Evolutionary conservation across 805 yeast genomes (phyloP), one percentile per base, ranked within the genome.

Genomic region (Yamadazyma tumulicola): DNA sequence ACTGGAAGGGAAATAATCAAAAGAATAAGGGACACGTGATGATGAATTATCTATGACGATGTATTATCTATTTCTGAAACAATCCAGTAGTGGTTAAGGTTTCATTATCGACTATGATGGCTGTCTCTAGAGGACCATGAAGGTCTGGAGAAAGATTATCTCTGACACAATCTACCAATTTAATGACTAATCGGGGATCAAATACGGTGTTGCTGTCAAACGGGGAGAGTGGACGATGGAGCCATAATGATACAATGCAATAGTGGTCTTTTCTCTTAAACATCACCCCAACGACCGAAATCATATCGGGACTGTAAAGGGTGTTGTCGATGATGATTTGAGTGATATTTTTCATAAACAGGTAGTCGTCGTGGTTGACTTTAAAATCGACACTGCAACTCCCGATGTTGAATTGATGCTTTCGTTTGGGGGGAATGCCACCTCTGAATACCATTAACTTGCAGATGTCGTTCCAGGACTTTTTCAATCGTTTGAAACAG

Each of bases 361-460:
- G 43, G 14, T 27, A 34, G 15, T 38, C 42, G 6, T 26, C 35
- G 4, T 28, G 27, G n/a, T 41, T 39, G 3, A 50, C 38, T 32
- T 45, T 43, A 12, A 51, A 40, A 18, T 48, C 51, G 10, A 53
- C 26, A 5, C 44, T 46, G 13, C 43, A 45, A 20, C 56, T 42
- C 6, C 37, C 38, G 6, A 37, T 33, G 24, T 42, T 37, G 8
- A 31, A 35, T 4, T 35, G 26, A n/a, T 42, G 30, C 17, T 43
- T 46, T 37, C 48, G 41, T 16, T 24, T 38, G 1, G 52, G 52
- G 0, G 30, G 17, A 5, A 43, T 16, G 1, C 48, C 49, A 13
- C 37, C 26, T 38, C 42, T 51, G 26, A 46, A 41, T 11, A 50
- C 22, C 31, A 35, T 44, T 5, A 51, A 19, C 21, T 45, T 48